phyloP scores from a whole-genome alignment of 371 early-diverging fungal species.

The Blakeslea trispora region DNA sequence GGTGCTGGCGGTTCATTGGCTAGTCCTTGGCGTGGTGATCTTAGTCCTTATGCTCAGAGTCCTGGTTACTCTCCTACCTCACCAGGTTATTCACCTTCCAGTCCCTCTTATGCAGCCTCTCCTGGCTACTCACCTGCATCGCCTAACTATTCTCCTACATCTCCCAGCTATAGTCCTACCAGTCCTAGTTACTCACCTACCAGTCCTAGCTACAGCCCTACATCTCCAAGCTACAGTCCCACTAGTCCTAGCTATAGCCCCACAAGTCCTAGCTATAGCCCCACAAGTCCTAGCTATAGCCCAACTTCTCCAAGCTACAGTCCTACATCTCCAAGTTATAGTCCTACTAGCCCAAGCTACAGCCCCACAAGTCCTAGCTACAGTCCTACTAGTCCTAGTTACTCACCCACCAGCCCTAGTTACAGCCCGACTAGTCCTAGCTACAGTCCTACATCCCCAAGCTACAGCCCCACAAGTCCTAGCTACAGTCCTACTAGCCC shows the following conservation, averaged over 20 bases:
- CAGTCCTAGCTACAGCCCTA: slow-evolving; percentile 69
- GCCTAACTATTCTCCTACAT: slow-evolving; percentile 68
- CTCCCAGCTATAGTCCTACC: slow-evolving; percentile 64
- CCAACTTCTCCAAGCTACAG: slow-evolving; percentile 78
- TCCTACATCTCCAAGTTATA: slow-evolving; percentile 79
- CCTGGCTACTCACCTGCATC: slow-evolving; percentile 80
- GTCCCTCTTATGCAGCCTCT: slow-evolving; percentile 66
- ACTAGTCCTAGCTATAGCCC: slow-evolving; percentile 72
- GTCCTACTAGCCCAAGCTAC: slow-evolving; percentile 67
- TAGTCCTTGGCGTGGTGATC: slow-evolving; percentile 57
- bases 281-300: slow-evolving; percentile 71
- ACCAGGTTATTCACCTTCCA: slow-evolving; percentile 76
- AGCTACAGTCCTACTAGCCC: slow-evolving; percentile 75
- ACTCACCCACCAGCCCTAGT: slow-evolving; percentile 72
- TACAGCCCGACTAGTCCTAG: slow-evolving; percentile 70
- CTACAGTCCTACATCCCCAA: slow-evolving; percentile 69
- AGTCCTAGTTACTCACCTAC: slow-evolving; percentile 66
- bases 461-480: slow-evolving; percentile 78
- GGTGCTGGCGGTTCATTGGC: slow-evolving; percentile 46
- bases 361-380: slow-evolving; percentile 57
- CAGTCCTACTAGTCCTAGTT: slow-evolving; percentile 61
- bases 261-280: slow-evolving; percentile 80
- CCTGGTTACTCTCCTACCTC: slow-evolving; percentile 79
- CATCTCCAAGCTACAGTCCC: slow-evolving; percentile 68
- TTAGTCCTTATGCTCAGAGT: slow-evolving; percentile 56